Base-by-base conservation (phyloP, 2,329 filamentous ascomycete species). In the Fusarium tuaranense region DNA sequence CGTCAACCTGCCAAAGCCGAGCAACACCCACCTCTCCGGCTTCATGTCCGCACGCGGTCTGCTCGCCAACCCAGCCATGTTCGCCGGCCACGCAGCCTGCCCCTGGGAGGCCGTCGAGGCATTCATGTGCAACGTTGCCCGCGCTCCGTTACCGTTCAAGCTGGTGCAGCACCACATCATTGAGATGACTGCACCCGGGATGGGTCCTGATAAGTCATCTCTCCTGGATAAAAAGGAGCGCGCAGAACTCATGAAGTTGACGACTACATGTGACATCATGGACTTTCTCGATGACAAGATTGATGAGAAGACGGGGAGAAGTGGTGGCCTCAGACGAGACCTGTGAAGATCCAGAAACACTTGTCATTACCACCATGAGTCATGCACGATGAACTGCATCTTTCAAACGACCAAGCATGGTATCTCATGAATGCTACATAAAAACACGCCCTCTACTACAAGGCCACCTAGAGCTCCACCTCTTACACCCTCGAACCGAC, bases 41-140 rank as follows among this genome's bases (percentile, higher is more conserved):
- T 88, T 94, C 65, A 94, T 94, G 92, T 90, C 92, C 22, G 92
- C 92, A 9, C 87, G 92, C 58, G 92, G 91, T 10, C 84, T 94
- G 4, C 87, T 94, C 48, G 85, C 90, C 75, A 93, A 94, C 81
- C 92, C 92, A 2, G 90, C 91, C 5, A 82, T 94, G 60, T 94
- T 92, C 81, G 87, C 89, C 0, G 87, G 90, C 55, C 78, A 87
- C 76, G 81, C 87, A 6, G 82, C 85, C 25, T 92, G 91, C 71
- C 88, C 91, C 2, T 91, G 89, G 88, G 87, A 89, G 58, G 91
- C 89, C 2, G 87, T 93, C 27, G 89, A 91, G 78, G 82, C 84
- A 16, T 93, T 94, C 79, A 84, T 94, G 83, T 87, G 85, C 69
- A 87, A 89, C 69, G 87, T 87, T 12, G 86, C 89, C 12, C 84